Conservation (phyloP, 805 yeast species). For the Myxozyma geophila region DNA sequence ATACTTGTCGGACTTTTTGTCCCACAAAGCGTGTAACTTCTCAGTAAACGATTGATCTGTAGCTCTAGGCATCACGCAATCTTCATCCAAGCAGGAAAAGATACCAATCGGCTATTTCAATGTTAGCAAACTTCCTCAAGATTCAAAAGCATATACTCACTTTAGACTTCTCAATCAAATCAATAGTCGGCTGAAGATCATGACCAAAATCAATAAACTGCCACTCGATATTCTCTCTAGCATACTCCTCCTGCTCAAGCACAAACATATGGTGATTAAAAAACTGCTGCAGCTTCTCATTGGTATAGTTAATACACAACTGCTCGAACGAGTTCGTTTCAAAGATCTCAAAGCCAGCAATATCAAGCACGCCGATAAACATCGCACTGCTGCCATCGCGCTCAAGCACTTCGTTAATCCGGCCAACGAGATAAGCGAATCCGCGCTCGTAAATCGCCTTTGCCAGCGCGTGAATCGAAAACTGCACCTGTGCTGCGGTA, state of each 20-base stretch:
- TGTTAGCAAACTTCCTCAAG: background rate
- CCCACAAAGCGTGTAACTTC: conserved; percentile 72
- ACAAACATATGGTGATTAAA: conserved; percentile 95
- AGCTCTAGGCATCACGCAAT: conserved; percentile 91
- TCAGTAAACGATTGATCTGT: conserved; percentile 82
- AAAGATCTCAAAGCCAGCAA: conserved; percentile 96
- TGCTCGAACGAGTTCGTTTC: conserved; percentile 96
- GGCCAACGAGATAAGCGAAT: conserved; percentile 74
- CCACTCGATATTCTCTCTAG: conserved; percentile 94
- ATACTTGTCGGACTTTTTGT: conserved; percentile 58
- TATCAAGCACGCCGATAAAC: conserved; percentile 89
- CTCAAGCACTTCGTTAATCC: conserved; percentile 71
- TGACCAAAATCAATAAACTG: conserved; percentile 90
- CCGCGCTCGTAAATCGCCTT: conserved; percentile 83
- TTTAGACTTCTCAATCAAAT: conserved; percentile 74
- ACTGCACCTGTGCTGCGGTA: conserved; percentile 77
- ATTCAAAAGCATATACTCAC: conserved; percentile 5
- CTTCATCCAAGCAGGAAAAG: conserved; percentile 87
- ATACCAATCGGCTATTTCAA: conserved; percentile 69
- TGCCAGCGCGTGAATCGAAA: conserved; percentile 83
- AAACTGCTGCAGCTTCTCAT: conserved; percentile 95
- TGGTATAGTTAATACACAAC: conserved; percentile 88
- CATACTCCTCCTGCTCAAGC: conserved; percentile 96
- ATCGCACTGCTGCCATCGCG: conserved; percentile 47
- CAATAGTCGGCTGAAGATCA: conserved; percentile 92